These are phyloP conservation scores for Aspergillus panamensis DNA, from an alignment of 495 filamentous ascomycete genomes.

Conservation along the genomic window DNA sequence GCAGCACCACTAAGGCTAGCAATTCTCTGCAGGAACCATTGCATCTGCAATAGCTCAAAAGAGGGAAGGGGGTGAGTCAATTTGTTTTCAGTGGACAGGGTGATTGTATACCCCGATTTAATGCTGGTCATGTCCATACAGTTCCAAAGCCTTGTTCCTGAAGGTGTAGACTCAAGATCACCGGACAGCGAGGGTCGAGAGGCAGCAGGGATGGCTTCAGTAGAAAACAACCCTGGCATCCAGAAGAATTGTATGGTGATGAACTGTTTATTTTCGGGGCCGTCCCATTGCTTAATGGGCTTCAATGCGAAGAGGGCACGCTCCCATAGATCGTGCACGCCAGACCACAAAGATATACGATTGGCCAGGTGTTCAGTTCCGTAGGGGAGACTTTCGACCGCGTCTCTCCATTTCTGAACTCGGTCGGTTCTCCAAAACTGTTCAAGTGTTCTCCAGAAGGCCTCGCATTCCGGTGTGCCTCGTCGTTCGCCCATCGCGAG, in stretches of 20 bases:
- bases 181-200: neutral
- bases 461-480: neutral
- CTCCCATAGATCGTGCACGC: neutral
- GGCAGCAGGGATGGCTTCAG: neutral
- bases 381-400: neutral
- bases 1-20: neutral
- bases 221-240: neutral
- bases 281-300: neutral
- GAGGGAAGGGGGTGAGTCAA: neutral
- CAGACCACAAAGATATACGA: neutral
- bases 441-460: neutral
- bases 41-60: constrained; percentile 4
- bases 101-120: neutral
- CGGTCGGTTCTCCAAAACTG: neutral
- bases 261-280: neutral
- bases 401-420: neutral
- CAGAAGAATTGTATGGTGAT: neutral
- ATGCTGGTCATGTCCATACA: neutral
- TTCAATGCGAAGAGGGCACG: neutral
- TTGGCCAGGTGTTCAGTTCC: neutral
- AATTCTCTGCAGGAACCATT: constrained; percentile 2
- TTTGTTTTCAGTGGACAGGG: neutral
- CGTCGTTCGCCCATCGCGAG: neutral
- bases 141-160: neutral
- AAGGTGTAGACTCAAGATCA: neutral